Evolutionary conservation across 192 early-diverging fungal species (phyloP).

Genomic region (Coemansia sp.): DNA sequence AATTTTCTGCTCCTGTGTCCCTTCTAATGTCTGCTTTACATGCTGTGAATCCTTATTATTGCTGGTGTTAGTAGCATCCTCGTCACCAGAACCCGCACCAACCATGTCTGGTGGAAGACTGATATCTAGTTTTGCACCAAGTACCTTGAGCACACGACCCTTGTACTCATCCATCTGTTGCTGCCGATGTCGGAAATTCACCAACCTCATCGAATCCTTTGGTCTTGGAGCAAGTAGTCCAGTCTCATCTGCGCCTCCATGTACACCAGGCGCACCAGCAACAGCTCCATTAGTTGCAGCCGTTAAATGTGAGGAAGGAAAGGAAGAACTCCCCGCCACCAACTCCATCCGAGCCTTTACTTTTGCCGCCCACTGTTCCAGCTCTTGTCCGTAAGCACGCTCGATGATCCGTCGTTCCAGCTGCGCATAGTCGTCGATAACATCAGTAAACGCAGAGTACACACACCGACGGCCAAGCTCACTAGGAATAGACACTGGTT

Average conservation of each 20-base stretch:
- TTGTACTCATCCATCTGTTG: slow-evolving; percentile 53
- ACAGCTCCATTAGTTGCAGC: not conserved
- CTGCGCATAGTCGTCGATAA: slow-evolving; percentile 41
- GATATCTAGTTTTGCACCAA: slow-evolving; percentile 29
- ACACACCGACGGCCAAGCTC: slow-evolving; percentile 40
- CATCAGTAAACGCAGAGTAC: slow-evolving; percentile 39
- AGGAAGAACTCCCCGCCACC: not conserved
- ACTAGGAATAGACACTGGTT: slow-evolving; percentile 18
- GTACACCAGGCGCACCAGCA: not conserved
- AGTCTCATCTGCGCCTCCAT: not conserved
- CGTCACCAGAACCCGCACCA: not conserved
- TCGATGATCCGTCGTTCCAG: slow-evolving; percentile 44
- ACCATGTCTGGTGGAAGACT: slow-evolving; percentile 15
- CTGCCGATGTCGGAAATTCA: slow-evolving; percentile 32
- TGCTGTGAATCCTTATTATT: not conserved
- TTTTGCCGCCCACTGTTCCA: slow-evolving; percentile 26
- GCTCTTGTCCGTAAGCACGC: slow-evolving; percentile 28
- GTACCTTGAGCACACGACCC: slow-evolving; percentile 28
- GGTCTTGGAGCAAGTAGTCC: not conserved
- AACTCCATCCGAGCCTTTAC: slow-evolving; percentile 9
- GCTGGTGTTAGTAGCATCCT: not conserved
- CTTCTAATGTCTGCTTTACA: too few relatives aligned
- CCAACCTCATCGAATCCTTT: slow-evolving; percentile 12
- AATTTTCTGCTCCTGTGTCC: not conserved
- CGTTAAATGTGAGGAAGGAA: not conserved